Conservation (phyloP, 805 yeast genomes). For the Wickerhamomyces sydowiorum region DNA sequence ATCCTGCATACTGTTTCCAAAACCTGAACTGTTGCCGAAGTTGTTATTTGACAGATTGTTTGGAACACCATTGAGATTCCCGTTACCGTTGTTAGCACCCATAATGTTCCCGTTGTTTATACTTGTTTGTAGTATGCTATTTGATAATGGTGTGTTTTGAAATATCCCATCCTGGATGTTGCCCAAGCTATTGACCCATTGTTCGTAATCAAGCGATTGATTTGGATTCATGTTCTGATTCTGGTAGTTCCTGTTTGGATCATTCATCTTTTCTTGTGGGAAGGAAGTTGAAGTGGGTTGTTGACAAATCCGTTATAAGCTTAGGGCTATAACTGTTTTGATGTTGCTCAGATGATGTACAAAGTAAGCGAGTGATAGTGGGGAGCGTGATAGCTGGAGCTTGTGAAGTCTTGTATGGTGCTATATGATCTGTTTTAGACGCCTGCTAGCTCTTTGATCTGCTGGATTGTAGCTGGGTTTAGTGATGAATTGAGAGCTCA, state of each 20-base stretch:
- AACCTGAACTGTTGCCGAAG: neutral
- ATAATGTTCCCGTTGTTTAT: slow-evolving; percentile 6
- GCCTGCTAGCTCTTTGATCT: too few species aligned
- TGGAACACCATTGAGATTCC: neutral
- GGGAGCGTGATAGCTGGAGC: too few species aligned
- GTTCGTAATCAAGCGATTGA: slow-evolving; percentile 20
- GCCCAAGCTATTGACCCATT: slow-evolving; percentile 21
- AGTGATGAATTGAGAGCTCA: too few species aligned
- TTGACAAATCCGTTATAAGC: too few species aligned
- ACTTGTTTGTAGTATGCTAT: slow-evolving; percentile 9
- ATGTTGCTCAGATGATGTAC: too few species aligned
- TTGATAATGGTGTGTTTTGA: slow-evolving; percentile 21
- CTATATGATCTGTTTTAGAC: too few species aligned
- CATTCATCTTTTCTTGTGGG: too few species aligned
- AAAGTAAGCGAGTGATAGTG: too few species aligned
- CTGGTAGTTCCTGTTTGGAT: slow-evolving; percentile 1
- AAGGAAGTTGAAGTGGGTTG: too few species aligned
- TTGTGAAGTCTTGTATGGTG: too few species aligned
- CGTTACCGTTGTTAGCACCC: neutral
- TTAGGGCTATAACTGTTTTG: too few species aligned
- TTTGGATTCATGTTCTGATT: slow-evolving; percentile 4
- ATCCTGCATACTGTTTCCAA: slow-evolving; percentile 2
- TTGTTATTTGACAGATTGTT: neutral
- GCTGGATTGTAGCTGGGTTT: too few species aligned
- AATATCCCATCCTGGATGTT: slow-evolving; percentile 21